Evolutionary conservation across 2,329 filamentous ascomycete species (phyloP), one percentile per base, ranked within the genome.

Genomic region (Beauveria brongniartii): DNA sequence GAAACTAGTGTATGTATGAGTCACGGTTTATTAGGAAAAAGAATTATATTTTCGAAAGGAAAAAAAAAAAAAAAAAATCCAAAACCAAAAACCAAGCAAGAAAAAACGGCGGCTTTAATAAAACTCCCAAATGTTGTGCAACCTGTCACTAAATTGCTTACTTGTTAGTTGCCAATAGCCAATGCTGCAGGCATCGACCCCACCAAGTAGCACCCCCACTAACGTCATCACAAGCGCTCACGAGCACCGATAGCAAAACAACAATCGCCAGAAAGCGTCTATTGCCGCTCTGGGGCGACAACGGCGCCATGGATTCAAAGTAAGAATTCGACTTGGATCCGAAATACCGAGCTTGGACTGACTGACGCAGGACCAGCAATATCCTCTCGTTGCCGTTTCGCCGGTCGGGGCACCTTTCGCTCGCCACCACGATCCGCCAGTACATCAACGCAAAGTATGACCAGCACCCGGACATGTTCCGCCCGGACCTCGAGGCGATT

Each of bases 401-500:
- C 68, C 90, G 88, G 71, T 93, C 92, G 56, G 86, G 89, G 65
- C 82, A 88, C 61, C 80, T 96, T 46, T 89, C 88, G 62, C 82
- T 97, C 64, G 89, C 90, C 60, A 81, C 85, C 63, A 89, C 92
- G 55, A 92, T 99, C 72, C 91, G 90, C 65, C 88, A 94, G 72
- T 97, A 99, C 78, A 97, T 99, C 70, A 96, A 92, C 64, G 88
- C 86, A 74, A 97, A 97, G 81, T 97, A 97, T 87, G 93, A 97
- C 75, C 94, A 99, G 73, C 93, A 96, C 72, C 93, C 94, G 40
- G 92, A 97, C 74, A 96, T 96, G 88, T 99, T 99, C 75, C 85
- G 86, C 64, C 83, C 90, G 65, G 94, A 99, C 77, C 85, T 86
- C 62, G 86, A 92, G 70, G 83, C 89, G 65, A 92, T 99, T 69